Evolutionary conservation across 768 basidiomycete genomes (phyloP).

Genomic region (Postia placenta): DNA sequence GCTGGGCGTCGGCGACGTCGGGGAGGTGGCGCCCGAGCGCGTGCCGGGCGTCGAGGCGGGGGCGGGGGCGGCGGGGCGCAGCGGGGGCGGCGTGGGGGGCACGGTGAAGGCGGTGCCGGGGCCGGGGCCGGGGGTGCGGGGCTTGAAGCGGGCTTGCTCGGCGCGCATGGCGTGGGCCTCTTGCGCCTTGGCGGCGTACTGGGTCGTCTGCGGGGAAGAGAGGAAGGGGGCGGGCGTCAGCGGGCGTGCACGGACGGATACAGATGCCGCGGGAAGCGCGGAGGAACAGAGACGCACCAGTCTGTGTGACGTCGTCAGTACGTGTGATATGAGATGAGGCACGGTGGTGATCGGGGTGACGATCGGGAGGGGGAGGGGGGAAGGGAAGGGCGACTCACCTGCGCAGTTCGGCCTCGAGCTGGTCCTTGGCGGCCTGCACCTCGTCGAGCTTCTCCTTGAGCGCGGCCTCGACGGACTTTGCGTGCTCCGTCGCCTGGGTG

Average conservation of each 20-base stretch:
- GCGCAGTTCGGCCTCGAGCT: constrained; percentile 65
- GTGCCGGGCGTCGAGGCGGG: constrained; percentile 13
- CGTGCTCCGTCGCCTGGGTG: constrained; percentile 65
- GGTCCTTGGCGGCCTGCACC: constrained; percentile 47
- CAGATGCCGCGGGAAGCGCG: neutral
- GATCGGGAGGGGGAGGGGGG: neutral
- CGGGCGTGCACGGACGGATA: neutral
- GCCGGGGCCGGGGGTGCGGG: constrained; percentile 34
- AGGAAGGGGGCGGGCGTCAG: constrained; percentile 6
- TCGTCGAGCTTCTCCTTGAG: constrained; percentile 65
- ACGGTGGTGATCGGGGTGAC: neutral
- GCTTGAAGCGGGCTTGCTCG: constrained; percentile 55
- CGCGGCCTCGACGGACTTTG: constrained; percentile 55
- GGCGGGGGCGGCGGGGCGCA: constrained; percentile 18
- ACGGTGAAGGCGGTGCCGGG: constrained; percentile 25
- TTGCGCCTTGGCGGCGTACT: constrained; percentile 62
- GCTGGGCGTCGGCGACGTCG: constrained; percentile 22
- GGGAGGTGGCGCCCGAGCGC: constrained; percentile 24
- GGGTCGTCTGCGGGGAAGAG: constrained; percentile 39
- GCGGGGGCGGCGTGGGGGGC: constrained; percentile 20
- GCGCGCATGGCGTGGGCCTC: constrained; percentile 63
- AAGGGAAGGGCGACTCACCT: constrained; percentile 57
- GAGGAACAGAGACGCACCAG: constrained; percentile 40
- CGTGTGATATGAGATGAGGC: neutral
- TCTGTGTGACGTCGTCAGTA: constrained; percentile 36